A percentile compares a stretch with the other conserved stretches of the same genome.
Conservation (phyloP, 306 rosid species). For the Fagus crenata region DNA sequence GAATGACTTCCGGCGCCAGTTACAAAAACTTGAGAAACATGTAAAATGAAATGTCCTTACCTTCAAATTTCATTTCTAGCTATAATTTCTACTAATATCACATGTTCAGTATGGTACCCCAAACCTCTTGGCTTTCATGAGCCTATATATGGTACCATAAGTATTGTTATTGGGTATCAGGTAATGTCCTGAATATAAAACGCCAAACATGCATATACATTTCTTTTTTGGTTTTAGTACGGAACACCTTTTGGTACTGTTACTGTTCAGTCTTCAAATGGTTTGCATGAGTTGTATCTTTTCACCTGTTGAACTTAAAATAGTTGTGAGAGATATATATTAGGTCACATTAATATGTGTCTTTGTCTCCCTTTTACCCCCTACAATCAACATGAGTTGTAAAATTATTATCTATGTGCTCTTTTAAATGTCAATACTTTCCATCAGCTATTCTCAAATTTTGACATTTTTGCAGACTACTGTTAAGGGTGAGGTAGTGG, state of each 20-base stretch:
- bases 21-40: conserved; percentile 80
- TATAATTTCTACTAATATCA: conserved; percentile 8
- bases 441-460: conserved; percentile 26
- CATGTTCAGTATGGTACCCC: conserved; percentile 7
- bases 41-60: conserved; percentile 42
- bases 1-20: conserved; percentile 71
- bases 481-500: conserved; percentile 59
- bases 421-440: neutral
- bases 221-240: conserved; percentile 7
- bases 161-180: conserved; percentile 9
- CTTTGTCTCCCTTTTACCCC: conserved; percentile 5
- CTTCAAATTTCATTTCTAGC: conserved; percentile 16
- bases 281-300: conserved; percentile 20
- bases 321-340: conserved; percentile 5
- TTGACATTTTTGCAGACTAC: conserved; percentile 58
- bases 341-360: neutral
- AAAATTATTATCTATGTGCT: conserved; percentile 10
- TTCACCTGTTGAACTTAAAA: conserved; percentile 1
- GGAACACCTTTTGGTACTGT: conserved; percentile 6
- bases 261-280: conserved; percentile 4
- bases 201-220: conserved; percentile 16
- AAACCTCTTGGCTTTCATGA: conserved; percentile 22
- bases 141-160: conserved; percentile 15
- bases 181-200: conserved; percentile 12
- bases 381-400: conserved; percentile 1